Evolutionary conservation across 164 flowering plant genomes (phyloP), one percentile per base, ranked within the genome.

Genomic region (Berberis thunbergii): DNA sequence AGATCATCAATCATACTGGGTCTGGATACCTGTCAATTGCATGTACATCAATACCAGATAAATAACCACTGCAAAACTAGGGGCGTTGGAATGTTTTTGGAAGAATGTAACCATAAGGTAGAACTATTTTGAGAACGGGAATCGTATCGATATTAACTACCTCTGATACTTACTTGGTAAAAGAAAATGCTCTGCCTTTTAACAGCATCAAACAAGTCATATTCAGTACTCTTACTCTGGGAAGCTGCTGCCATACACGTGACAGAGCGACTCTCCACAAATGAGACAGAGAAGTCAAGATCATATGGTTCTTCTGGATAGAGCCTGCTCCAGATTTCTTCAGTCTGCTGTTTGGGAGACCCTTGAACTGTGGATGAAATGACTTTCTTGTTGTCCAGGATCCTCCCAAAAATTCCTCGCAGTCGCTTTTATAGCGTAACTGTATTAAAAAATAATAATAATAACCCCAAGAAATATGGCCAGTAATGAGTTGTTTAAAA

Each of bases 181-280:
- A 69, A 83, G 79, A 91, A 95, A 62, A 92, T 79, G 49, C 79
- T 79, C 75, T 95, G 96, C 79, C 99, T 85, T 64, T 76, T 74
- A 65, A 82, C 95, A 71, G 97, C 96, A 12, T 85, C 76, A 64
- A 82, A 77, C 62, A 91, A 61, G 75, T 94, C 96, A 85, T 95
- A 95, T 54, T 67, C 79, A 57, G 83, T 87, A 71, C 54, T 26
- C 26, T 26, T 26, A 26, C 26, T 26, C 26, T 26, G 26, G 26
- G 26, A 26, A 26, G 26, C 74, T 13, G 72, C 83, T 54, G 65
- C 73, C 45, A 70, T 57, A 50, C 56, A 1, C 26, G 67, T 67
- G 45, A 65, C 78, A 49, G 72, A 62, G 45, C 42, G 11, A 67
- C 68, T 71, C 11, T 75, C 76, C 38, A 66, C 46, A 5, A 53